Base-by-base conservation (phyloP, 306 rosid genomes). In the Glycine tomentella region DNA sequence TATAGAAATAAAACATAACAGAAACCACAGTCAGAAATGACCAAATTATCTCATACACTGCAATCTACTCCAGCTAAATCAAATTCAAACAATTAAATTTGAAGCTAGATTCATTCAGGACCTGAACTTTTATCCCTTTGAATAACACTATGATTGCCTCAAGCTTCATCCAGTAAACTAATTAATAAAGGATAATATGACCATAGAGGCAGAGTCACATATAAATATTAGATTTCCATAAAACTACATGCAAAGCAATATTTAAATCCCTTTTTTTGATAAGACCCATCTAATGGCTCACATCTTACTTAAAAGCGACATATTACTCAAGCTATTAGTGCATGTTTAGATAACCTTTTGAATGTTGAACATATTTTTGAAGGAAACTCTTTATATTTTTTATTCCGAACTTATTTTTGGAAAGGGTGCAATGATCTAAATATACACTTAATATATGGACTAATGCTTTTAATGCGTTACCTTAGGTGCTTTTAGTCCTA, bases 251-350 rank as follows among this genome's bases (percentile, higher is more conserved):
- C n/a, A 40, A 38, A 34, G 42, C 74, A 77, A 36, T 52, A 53
- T 68, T 55, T 33, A 55, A 45, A 42, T 52, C 7, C 16, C 53
- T 12, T 8, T 34, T 8, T 34, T 51, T 11, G 10, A 25, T 7
- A 56, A 66, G 10, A 50, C 17, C 13, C 38, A 42, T 76, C 44
- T 70, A 38, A 20, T 38, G 16, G 25, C 53, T 56, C 52, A 62
- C 34, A 16, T 64, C 50, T 72, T 77, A 66, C 56, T 71, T 33
- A 70, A 77, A 71, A 25, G 36, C 86, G 13, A 16, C 42, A 34
- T 1, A 53, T 36, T 66, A 42, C 71, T 40, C 45, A 68, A 15
- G 25, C 8, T 63, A 50, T 38, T 73, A 40, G 6, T 40, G 44
- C 44, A 40, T 40, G 44, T 40, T 40, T 40, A 40, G 44, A 40